A percentile compares a stretch with the other conserved stretches of the same genome.
phyloP scores from a whole-genome alignment of 2,329 filamentous ascomycete genomes.

The Rhynchosporium agropyri region DNA sequence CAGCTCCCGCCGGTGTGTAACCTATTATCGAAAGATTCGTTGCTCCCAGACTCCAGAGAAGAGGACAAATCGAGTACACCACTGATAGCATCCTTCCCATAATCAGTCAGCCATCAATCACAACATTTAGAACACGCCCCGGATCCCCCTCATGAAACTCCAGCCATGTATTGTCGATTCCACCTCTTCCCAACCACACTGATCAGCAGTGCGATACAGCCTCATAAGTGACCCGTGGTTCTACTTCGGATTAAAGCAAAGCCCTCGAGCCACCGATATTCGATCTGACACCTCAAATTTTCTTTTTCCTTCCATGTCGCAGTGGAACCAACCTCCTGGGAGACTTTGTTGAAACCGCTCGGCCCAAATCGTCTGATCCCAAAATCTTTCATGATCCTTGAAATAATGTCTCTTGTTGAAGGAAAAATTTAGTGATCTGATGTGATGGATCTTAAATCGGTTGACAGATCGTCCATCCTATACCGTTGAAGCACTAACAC shows the following conservation, averaged over 20 bases:
- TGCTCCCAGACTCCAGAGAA: neutral
- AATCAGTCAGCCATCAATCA: neutral
- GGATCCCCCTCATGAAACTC: neutral
- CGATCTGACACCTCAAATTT: slow-evolving; percentile 5
- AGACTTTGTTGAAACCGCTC: slow-evolving; percentile 1
- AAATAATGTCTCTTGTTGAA: neutral
- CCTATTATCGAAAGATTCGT: neutral
- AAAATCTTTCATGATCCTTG: neutral
- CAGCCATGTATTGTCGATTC: neutral
- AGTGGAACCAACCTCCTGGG: neutral
- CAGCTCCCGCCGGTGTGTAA: neutral
- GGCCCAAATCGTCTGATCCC: slow-evolving; percentile 16
- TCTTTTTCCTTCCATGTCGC: neutral
- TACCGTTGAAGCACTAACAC: neutral
- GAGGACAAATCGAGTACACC: neutral
- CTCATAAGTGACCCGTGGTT: neutral
- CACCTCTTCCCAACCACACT: neutral
- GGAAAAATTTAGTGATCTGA: slow-evolving; percentile 3
- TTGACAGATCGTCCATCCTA: slow-evolving; percentile 11
- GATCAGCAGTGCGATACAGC: neutral
- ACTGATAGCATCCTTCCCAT: neutral
- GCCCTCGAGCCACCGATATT: neutral
- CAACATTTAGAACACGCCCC: neutral
- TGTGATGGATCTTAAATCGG: slow-evolving; percentile 1
- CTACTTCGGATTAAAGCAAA: slow-evolving; percentile 4